Evolutionary conservation across 2,329 filamentous ascomycete species (phyloP), one percentile per base, ranked within the genome.

Genomic region (Dissoconium aciculare): DNA sequence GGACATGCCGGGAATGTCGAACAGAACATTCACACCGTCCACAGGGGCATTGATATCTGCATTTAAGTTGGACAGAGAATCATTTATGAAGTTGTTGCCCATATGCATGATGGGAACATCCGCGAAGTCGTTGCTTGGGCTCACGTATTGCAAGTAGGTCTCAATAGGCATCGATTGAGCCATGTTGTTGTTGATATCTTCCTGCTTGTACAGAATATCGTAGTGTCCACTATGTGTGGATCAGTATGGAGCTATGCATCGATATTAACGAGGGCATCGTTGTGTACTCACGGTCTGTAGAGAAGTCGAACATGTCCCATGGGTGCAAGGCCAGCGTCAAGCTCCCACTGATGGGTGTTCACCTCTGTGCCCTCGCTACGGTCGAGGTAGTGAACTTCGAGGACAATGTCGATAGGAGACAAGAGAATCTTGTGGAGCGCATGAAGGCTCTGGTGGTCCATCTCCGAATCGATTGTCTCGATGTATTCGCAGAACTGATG

Each of bases 381-480:
- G 52, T 95, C 89, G 5, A 98, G 71, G 51, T 95, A 94, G 32
- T 83, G 74, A 39, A 95, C 80, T 50, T 94, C 83, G 12, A 95
- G 69, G 4, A 76, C 73, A 40, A 94, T 72, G 11, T 74, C 74
- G 29, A 76, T 75, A 5, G 78, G 80, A 49, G 81, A 77, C 39
- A 95, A 70, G 3, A 95, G 66, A 15, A 83, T 69, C 40, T 87
- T 75, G 38, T 78, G 71, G 29, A 95, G 63, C 2, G 82, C 71
- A 36, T 72, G 72, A 39, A 95, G 66, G 26, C 82, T 81, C n/a
- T 93, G 62, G 46, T 94, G 75, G 44, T 98, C 89, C 39, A 95
- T 92, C 58, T 95, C 87, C 30, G 74, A 72, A 43, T 76, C 69
- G 11, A 76, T 67, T 0, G 78, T 71, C 51, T 92, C 78, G 40